A percentile compares a stretch with the other conserved stretches of the same genome.
These are phyloP conservation scores for Diaporthe sp. DNA, from an alignment of 2,329 filamentous ascomycete genomes.

Conservation along the genomic window DNA sequence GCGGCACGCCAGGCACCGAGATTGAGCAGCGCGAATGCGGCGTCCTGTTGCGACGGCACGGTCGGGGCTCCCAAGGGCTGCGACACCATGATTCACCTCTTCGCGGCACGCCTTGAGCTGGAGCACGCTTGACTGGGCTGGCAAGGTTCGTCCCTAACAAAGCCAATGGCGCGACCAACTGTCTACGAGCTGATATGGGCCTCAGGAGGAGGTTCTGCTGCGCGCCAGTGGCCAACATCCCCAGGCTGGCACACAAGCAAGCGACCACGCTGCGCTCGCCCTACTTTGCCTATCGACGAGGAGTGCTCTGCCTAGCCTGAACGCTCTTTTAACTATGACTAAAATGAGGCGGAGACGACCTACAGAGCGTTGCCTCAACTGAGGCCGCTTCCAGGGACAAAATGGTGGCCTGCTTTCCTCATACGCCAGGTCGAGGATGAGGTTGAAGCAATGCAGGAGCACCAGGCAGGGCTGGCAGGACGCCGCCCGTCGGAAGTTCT, in stretches of 20 bases:
- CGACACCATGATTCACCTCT: slow-evolving; percentile 25
- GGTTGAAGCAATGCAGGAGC: slow-evolving; percentile 48
- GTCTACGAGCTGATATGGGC: slow-evolving; percentile 51
- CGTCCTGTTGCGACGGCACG: slow-evolving; percentile 48
- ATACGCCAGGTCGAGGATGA: slow-evolving; percentile 52
- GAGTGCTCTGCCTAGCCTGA: slow-evolving; percentile 50
- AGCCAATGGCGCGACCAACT: slow-evolving; percentile 53
- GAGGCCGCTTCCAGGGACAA: slow-evolving; percentile 45
- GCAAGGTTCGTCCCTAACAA: slow-evolving; percentile 52
- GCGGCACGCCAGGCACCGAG: slow-evolving; percentile 48
- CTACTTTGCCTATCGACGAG: slow-evolving; percentile 53
- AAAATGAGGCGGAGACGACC: slow-evolving; percentile 48
- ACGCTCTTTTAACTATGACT: slow-evolving; percentile 39
- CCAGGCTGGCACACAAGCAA: slow-evolving; percentile 53
- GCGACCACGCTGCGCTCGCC: slow-evolving; percentile 48
- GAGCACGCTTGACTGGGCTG: slow-evolving; percentile 47
- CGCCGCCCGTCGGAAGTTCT: slow-evolving; percentile 49
- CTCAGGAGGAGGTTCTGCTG: slow-evolving; percentile 52
- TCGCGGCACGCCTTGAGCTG: slow-evolving; percentile 52
- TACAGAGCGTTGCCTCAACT: slow-evolving; percentile 49
- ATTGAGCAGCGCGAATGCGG: slow-evolving; percentile 50
- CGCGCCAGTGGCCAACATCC: slow-evolving; percentile 53
- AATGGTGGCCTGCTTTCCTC: slow-evolving; percentile 50
- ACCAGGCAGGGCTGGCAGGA: slow-evolving; percentile 49
- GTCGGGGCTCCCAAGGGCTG: slow-evolving; percentile 36